Conservation (phyloP, 2,329 filamentous ascomycete species). For the Trichoderma sp. region DNA sequence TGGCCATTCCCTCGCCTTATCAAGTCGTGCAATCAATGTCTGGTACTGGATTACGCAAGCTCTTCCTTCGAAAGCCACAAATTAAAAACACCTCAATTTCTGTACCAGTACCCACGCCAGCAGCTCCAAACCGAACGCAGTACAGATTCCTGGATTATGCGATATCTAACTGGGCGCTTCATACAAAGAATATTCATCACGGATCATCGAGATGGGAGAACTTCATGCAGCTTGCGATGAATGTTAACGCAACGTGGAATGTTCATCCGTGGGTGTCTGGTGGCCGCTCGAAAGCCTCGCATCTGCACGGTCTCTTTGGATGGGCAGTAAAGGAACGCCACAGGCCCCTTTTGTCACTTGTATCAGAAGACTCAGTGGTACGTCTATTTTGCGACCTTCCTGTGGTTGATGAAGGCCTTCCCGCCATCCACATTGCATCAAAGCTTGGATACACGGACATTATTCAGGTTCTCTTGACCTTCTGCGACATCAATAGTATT, state of each 20-base stretch:
- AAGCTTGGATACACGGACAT: not conserved
- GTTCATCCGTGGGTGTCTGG: not conserved
- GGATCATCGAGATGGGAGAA: not conserved
- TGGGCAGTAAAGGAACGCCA: not conserved
- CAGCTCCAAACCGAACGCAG: not conserved
- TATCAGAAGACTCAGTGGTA: not conserved
- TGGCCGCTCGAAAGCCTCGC: not conserved
- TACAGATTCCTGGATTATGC: not conserved
- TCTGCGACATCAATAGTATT: not conserved
- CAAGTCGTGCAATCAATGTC: not conserved
- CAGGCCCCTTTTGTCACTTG: not conserved
- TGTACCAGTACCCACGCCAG: not conserved
- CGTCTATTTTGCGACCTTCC: not conserved
- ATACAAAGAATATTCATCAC: not conserved
- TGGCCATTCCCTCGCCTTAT: not conserved
- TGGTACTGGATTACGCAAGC: not conserved
- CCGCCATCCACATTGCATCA: not conserved
- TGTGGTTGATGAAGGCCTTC: not conserved
- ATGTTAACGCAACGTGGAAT: not conserved
- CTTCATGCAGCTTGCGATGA: not conserved
- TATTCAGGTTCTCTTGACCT: not conserved
- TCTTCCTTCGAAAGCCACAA: not conserved
- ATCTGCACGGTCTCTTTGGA: not conserved
- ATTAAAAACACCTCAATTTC: not conserved
- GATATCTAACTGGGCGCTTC: not conserved